A percentile compares a stretch with the other conserved stretches of the same genome.
phyloP scores from a whole-genome alignment of 2,329 filamentous ascomycete species.

The Atkinsonella hypoxylon region DNA sequence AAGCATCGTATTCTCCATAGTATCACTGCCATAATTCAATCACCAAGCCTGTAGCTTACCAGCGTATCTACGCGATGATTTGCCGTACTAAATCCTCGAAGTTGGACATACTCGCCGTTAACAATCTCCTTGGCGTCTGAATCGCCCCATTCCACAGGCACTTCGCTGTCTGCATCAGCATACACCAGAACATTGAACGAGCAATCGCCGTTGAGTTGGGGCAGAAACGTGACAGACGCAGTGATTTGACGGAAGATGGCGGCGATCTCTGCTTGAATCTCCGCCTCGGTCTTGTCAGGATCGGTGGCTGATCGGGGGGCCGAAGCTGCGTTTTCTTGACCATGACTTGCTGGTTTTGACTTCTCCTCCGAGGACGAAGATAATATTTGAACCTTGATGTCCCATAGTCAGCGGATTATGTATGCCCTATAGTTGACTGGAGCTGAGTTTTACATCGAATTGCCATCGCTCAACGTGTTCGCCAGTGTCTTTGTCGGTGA shows the following conservation, averaged over 20 bases:
- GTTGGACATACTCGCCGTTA: slow-evolving; percentile 87
- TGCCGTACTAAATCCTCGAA: slow-evolving; percentile 91
- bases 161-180: slow-evolving; percentile 89
- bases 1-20: background rate
- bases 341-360: slow-evolving; percentile 34
- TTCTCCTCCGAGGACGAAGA: slow-evolving; percentile 20
- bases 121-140: slow-evolving; percentile 95
- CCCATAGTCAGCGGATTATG: background rate
- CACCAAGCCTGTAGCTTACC: slow-evolving; percentile 72
- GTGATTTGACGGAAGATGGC: slow-evolving; percentile 97
- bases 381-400: slow-evolving; percentile 15
- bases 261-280: slow-evolving; percentile 93
- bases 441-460: slow-evolving; percentile 57
- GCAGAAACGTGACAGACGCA: slow-evolving; percentile 90
- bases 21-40: slow-evolving; percentile 9
- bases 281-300: slow-evolving; percentile 76
- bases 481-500: slow-evolving; percentile 93
- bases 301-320: slow-evolving; percentile 15
- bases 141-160: slow-evolving; percentile 97
- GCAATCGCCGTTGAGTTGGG: slow-evolving; percentile 79
- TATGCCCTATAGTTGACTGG: too few relatives aligned
- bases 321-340: slow-evolving; percentile 57
- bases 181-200: slow-evolving; percentile 99
- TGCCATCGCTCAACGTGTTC: slow-evolving; percentile 97
- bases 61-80: slow-evolving; percentile 90